phyloP scores from a whole-genome alignment of 2,329 filamentous ascomycete species.

The Talaromyces albobiverticillius region DNA sequence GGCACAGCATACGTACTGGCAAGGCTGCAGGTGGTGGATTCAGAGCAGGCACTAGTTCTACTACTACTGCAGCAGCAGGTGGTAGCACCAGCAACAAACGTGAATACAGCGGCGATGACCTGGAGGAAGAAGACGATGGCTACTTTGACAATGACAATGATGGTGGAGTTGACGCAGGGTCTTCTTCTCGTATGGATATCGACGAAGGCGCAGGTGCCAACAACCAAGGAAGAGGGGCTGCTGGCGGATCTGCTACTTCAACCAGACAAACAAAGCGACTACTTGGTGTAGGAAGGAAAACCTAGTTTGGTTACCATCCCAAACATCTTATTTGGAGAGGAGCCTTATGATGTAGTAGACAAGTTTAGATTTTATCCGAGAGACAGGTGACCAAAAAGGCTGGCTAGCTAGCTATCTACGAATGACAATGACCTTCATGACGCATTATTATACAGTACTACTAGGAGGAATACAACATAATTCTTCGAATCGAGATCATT shows the following conservation, averaged over 20 bases:
- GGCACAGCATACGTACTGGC: not conserved
- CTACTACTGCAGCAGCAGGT: not conserved
- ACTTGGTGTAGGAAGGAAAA: constrained; percentile 31
- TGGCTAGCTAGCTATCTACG: not conserved
- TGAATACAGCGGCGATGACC: constrained; percentile 36
- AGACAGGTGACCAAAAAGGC: not conserved
- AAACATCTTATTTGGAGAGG: not conserved
- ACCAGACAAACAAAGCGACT: constrained; percentile 35
- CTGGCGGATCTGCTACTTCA: constrained; percentile 15
- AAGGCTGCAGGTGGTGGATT: constrained; percentile 9
- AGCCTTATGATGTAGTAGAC: not conserved
- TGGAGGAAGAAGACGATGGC: constrained; percentile 34
- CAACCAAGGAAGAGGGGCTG: constrained; percentile 13
- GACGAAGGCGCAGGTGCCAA: constrained; percentile 32
- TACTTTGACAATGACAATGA: constrained; percentile 31
- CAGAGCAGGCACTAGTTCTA: constrained; percentile 7
- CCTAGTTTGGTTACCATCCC: constrained; percentile 20
- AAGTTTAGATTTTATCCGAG: not conserved
- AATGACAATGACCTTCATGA: not conserved
- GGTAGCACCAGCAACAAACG: constrained; percentile 34
- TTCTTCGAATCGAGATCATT: too few relatives aligned
- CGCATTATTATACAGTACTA: not conserved
- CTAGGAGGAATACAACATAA: too few relatives aligned
- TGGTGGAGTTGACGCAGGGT: constrained; percentile 21
- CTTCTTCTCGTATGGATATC: constrained; percentile 36